Evolutionary conservation across 1,284 basidiomycete species (phyloP).

Genomic region (Ceratobasidium papillatum): DNA sequence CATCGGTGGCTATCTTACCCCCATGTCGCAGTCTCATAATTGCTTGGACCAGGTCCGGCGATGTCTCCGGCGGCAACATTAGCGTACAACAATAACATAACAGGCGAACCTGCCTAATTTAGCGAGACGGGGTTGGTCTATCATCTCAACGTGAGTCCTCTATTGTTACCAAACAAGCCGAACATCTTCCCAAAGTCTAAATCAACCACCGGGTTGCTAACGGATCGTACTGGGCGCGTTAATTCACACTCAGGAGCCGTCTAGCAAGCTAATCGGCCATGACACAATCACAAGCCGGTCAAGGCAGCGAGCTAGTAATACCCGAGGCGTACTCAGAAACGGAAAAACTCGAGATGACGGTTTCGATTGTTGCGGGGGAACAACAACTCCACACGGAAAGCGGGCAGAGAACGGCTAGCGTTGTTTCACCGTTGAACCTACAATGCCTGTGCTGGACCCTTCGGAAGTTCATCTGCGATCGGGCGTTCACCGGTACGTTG

Average conservation of each 20-base stretch:
- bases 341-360: slow-evolving; percentile 15
- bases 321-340: slow-evolving; percentile 10
- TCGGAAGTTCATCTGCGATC: slow-evolving; percentile 25
- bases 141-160: slow-evolving; percentile 18
- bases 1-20: slow-evolving; percentile 6
- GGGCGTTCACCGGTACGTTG: slow-evolving; percentile 17
- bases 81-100: slow-evolving; percentile 23
- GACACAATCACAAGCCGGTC: slow-evolving; percentile 13
- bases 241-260: slow-evolving; percentile 17
- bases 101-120: slow-evolving; percentile 2
- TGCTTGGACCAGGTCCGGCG: background rate
- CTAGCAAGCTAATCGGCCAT: slow-evolving; percentile 12
- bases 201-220: slow-evolving; percentile 14
- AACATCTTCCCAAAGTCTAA: slow-evolving; percentile 25
- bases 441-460: slow-evolving; percentile 30
- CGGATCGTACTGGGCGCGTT: slow-evolving; percentile 5
- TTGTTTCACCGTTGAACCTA: slow-evolving; percentile 34
- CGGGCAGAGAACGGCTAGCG: slow-evolving; percentile 30
- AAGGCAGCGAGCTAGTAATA: slow-evolving; percentile 5
- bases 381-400: slow-evolving; percentile 25
- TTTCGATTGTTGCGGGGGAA: background rate
- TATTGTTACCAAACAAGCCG: slow-evolving; percentile 32
- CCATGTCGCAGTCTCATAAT: slow-evolving; percentile 30
- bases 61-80: slow-evolving; percentile 4
- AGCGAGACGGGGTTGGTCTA: slow-evolving; percentile 3